A percentile compares a stretch with the other conserved stretches of the same genome.
These are phyloP conservation scores for Pelomyxa schiedti DNA, from an alignment of 78 protist species.

Conservation along the genomic window DNA sequence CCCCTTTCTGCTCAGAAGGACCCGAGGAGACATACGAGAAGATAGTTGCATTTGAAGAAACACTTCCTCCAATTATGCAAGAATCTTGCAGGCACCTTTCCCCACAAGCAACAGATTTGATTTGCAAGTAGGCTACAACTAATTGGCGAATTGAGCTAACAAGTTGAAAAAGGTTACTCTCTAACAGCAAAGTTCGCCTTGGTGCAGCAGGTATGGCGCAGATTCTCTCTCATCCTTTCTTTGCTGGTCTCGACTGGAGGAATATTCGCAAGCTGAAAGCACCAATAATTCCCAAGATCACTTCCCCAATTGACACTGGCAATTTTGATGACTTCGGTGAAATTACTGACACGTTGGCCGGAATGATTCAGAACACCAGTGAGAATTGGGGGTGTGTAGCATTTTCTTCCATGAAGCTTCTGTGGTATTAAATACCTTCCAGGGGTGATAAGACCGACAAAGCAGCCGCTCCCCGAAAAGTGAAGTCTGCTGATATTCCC, in stretches of 20 bases:
- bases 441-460: conserved; percentile 15
- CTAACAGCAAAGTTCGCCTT: conserved; percentile 41
- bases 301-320: conserved; percentile 22
- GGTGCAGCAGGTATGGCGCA: conserved; percentile 52
- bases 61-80: conserved; percentile 43
- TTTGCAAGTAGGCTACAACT: conserved; percentile 12
- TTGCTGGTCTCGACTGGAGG: conserved; percentile 56
- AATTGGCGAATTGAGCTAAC: neutral
- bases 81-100: conserved; percentile 43
- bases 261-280: conserved; percentile 20
- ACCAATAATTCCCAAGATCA: conserved; percentile 37
- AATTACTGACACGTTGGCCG: neutral
- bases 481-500: conserved; percentile 45
- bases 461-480: conserved; percentile 36
- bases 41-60: conserved; percentile 45
- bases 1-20: conserved; percentile 72
- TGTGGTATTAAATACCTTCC: no score
- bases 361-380: neutral
- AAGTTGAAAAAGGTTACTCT: conserved; percentile 2
- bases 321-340: conserved; percentile 35
- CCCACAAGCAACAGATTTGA: conserved; percentile 59
- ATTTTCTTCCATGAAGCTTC: no score
- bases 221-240: conserved; percentile 71
- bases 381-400: no score
- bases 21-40: conserved; percentile 57